Base-by-base conservation (phyloP, 176 grass and related monocot species). In the Poa annua region DNA sequence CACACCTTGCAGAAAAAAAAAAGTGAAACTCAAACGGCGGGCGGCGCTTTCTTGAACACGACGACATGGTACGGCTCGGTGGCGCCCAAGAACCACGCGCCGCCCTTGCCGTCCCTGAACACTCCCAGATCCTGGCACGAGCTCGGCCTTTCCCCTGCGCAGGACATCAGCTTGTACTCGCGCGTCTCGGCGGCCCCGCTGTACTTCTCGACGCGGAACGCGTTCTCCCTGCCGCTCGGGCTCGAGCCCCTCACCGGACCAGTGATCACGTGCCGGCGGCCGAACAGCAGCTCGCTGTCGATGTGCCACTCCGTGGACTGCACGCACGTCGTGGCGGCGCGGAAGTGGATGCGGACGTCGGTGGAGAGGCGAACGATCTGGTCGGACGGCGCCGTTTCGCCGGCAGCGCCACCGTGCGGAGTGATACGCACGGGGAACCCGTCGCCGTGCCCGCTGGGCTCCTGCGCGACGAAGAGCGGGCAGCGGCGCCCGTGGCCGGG, bases 381-480 rank as follows among this genome's bases (percentile, higher is more conserved):
- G 82, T 77, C 59, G 0, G 79, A 8, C 11, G 74, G 3, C 11
- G 39, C 6, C 0, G 21, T 26, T 5, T 2, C 54, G n/a, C 8
- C 41, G 41, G 1, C 41, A 12, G 16, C 65, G 64, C 22, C 56
- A 3, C 41, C 50, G 13, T 20, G n/a, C 21, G 32, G 83, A 8
- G 74, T 45, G 80, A 83, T 75, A 16, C 67, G 88, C 80, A 89
- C 84, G 49, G 89, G 86, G 4, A 82, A 0, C 5, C 89, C 89
- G 12, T 8, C 14, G 20, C 82, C 50, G 45, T 35, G 62, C 51
- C 84, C 86, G 65, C 49, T 25, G 17, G 85, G 17, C 11, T 82
- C 86, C 78, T 91, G 89, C 71, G 80, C 76, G 11, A 94, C 92
- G 61, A 70, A 82, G 17, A 85, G 92, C 14, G 92, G 92, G 84